Evolutionary conservation across 208 protist species (phyloP).

Genomic region (Tritrichomonas musculus): DNA sequence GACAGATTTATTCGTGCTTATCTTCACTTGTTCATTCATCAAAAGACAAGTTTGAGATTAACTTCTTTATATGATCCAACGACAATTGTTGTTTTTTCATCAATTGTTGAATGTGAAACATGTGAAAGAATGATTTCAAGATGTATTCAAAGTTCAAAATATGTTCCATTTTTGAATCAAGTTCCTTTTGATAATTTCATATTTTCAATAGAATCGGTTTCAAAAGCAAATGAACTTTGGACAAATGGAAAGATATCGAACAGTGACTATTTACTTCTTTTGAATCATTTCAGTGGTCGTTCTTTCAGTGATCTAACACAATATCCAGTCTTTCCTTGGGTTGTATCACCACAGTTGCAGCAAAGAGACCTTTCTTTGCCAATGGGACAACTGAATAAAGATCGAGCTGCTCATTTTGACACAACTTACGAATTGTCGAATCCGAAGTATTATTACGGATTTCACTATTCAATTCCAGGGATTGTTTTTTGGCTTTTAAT

Average conservation of each 20-base stretch:
- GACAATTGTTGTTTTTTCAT: neutral
- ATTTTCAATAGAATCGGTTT: neutral
- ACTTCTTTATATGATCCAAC: neutral
- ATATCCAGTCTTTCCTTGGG: constrained; percentile 31
- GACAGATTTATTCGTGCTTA: neutral
- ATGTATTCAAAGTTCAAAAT: neutral
- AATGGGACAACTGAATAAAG: neutral
- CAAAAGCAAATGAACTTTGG: neutral
- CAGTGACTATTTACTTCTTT: neutral
- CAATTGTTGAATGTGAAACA: neutral
- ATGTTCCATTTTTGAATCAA: neutral
- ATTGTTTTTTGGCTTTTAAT: constrained; percentile 7
- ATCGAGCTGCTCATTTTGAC: neutral
- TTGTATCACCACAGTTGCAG: neutral
- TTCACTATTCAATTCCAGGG: neutral
- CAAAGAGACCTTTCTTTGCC: neutral
- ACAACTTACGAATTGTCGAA: neutral
- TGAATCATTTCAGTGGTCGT: neutral
- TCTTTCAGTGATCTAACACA: neutral
- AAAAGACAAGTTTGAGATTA: neutral
- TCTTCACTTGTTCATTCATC: neutral
- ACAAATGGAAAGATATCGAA: neutral
- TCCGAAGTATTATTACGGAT: neutral
- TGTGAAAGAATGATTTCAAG: neutral
- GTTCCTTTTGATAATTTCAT: neutral